phyloP scores from a whole-genome alignment of 2,329 filamentous ascomycete genomes.

The Venturia nashicola region DNA sequence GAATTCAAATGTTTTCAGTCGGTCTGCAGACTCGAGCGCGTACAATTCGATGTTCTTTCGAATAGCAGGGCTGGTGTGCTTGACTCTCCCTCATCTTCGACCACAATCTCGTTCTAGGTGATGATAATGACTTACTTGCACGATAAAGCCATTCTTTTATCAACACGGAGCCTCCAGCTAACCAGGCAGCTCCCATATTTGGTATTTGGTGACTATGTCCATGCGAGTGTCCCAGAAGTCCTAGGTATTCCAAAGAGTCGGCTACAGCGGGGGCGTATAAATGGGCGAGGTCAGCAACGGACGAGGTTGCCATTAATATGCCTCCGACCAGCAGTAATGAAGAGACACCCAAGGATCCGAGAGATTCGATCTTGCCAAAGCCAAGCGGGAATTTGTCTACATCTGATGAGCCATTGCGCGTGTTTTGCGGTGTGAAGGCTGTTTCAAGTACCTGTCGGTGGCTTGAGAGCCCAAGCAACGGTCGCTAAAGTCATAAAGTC shows the following conservation, averaged over 20 bases:
- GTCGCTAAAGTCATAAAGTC: conserved; percentile 90
- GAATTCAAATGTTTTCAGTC: not conserved
- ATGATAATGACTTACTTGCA: conserved; percentile 49
- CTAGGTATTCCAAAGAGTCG: conserved; percentile 6
- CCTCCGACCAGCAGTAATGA: conserved; percentile 81
- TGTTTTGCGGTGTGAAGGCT: not conserved
- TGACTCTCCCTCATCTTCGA: not conserved
- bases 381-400: conserved; percentile 66
- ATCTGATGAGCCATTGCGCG: not conserved
- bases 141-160: conserved; percentile 96
- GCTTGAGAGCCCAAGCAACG: conserved; percentile 82
- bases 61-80: not conserved
- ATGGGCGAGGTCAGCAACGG: conserved; percentile 44
- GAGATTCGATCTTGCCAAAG: conserved; percentile 94
- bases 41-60: not conserved
- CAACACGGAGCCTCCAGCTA: conserved; percentile 78
- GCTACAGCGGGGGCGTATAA: conserved; percentile 10
- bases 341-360: conserved; percentile 87
- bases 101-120: not conserved
- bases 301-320: conserved; percentile 72
- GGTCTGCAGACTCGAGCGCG: not conserved
- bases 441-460: conserved; percentile 45
- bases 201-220: conserved; percentile 39
- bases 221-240: conserved; percentile 42
- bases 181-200: conserved; percentile 88